phyloP scores from a whole-genome alignment of 169 alveolate genomes.

The Plasmodium blacklocki region DNA sequence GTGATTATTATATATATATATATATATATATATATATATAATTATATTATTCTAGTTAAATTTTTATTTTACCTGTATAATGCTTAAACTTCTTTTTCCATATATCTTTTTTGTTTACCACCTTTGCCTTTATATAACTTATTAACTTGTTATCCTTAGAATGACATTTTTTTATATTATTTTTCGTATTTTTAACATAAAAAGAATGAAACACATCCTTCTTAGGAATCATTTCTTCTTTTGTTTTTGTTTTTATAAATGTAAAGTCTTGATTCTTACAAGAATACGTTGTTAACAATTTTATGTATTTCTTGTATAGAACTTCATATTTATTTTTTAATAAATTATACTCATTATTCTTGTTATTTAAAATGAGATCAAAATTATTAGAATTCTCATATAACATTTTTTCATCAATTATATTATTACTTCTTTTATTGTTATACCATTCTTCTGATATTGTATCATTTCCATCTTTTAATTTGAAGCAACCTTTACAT shows the following conservation, averaged over 20 bases:
- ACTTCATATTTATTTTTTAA: conserved; percentile 41
- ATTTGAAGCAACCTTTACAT: not conserved
- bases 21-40: not conserved
- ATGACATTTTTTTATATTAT: not conserved
- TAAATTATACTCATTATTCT: conserved; percentile 45
- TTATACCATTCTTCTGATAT: too few species aligned
- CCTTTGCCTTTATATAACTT: conserved; percentile 55
- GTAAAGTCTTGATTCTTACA: conserved; percentile 45
- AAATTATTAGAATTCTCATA: not conserved
- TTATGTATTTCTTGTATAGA: conserved; percentile 35
- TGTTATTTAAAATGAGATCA: conserved; percentile 12
- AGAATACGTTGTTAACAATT: conserved; percentile 17
- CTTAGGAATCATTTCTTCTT: conserved; percentile 8
- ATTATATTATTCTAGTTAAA: not conserved
- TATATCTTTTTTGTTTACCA: conserved; percentile 17
- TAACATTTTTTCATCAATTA: not conserved
- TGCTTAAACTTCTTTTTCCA: not conserved
- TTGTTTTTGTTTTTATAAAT: conserved; percentile 26
- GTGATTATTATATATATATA: not conserved
- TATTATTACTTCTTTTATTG: too few species aligned
- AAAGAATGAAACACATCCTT: conserved; percentile 54
- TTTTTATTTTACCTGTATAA: conserved; percentile 22
- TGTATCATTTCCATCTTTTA: not conserved
- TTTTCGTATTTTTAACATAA: conserved; percentile 22
- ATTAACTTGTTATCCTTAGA: conserved; percentile 17